Percentiles rank a stretch among this genome's conserved stretches.
Conservation (phyloP, 768 basidiomycete genomes). For the Lentinula boryana region DNA sequence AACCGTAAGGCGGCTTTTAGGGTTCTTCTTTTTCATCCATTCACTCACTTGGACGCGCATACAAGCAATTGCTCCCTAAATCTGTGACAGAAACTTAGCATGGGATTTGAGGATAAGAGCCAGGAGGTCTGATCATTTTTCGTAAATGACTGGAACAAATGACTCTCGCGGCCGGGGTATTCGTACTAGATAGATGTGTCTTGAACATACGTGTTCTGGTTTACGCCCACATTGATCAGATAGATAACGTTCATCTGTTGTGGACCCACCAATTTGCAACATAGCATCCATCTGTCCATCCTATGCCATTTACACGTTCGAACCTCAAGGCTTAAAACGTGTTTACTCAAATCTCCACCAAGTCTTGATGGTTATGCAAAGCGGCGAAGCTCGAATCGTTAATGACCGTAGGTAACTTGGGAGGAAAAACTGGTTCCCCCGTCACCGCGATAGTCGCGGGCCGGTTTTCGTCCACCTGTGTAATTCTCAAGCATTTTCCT, state of each 20-base stretch:
- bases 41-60: no score
- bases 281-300: neutral
- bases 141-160: neutral
- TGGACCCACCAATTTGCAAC: neutral
- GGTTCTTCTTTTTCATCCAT: no score
- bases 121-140: neutral
- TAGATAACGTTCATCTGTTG: neutral
- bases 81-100: no score
- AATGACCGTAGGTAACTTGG: neutral
- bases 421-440: no score
- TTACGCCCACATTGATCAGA: neutral
- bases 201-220: neutral
- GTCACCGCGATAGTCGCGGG: no score
- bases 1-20: neutral
- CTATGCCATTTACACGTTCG: neutral
- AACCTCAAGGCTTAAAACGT: neutral
- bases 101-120: neutral
- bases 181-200: neutral
- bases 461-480: neutral
- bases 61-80: no score
- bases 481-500: neutral
- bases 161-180: neutral
- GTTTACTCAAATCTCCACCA: neutral
- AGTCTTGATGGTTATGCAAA: no score
- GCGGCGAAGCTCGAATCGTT: neutral